Evolutionary conservation across 345 rosid genomes (phyloP).

Genomic region (Trapa bicornis): DNA sequence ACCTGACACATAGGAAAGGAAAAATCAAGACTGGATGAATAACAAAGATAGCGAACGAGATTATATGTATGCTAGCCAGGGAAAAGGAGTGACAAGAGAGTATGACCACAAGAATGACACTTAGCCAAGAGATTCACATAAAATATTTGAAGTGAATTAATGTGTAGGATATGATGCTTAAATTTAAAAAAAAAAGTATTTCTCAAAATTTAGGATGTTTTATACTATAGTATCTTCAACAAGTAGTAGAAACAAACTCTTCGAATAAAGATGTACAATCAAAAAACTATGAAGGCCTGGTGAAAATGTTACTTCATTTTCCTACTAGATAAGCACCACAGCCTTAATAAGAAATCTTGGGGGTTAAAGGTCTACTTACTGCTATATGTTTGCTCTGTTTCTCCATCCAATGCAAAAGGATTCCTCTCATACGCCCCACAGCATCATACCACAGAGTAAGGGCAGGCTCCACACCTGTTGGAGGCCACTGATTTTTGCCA

Average conservation of each 20-base stretch:
- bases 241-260: neutral
- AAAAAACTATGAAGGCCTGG: neutral
- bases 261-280: neutral
- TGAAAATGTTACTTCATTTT: neutral
- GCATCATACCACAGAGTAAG: constrained; percentile 93
- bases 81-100: neutral
- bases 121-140: too few species aligned
- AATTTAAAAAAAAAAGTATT: neutral
- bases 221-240: neutral
- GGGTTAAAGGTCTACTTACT: constrained; percentile 31
- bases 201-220: neutral
- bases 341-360: neutral
- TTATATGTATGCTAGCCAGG: neutral
- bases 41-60: neutral
- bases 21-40: constrained; percentile 5
- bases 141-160: constrained; percentile 2
- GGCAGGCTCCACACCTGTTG: constrained; percentile 83
- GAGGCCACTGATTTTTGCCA: constrained; percentile 97
- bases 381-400: constrained; percentile 97
- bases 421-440: constrained; percentile 78
- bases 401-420: constrained; percentile 93
- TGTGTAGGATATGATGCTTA: neutral
- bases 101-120: neutral
- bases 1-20: constrained; percentile 40
- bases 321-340: neutral